Percentiles rank a stretch among this genome's conserved stretches.
These are phyloP conservation scores for Exidia glandulosa DNA, from an alignment of 768 basidiomycete species.

Conservation along the genomic window DNA sequence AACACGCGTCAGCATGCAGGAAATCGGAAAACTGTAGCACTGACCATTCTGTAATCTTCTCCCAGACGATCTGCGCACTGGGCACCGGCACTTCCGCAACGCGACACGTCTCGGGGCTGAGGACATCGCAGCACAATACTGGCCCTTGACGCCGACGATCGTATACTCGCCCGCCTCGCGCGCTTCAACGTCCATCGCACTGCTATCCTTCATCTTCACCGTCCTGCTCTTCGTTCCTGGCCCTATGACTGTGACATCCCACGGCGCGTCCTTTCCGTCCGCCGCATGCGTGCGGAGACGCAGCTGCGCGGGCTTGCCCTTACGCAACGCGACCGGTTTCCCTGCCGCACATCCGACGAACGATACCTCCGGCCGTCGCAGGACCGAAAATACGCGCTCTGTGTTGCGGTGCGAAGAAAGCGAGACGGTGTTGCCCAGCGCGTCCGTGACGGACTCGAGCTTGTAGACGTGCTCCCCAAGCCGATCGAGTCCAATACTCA, in stretches of 20 bases:
- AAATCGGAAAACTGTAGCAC: slow-evolving; percentile 8
- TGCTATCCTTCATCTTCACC: no score
- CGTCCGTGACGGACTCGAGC: slow-evolving; percentile 72
- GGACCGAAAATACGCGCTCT: slow-evolving; percentile 53
- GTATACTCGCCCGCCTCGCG: slow-evolving; percentile 69
- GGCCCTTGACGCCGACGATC: slow-evolving; percentile 56
- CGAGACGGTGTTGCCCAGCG: slow-evolving; percentile 62
- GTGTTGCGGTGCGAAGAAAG: slow-evolving; percentile 9
- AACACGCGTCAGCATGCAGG: neutral
- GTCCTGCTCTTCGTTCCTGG: slow-evolving; percentile 36
- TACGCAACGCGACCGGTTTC: slow-evolving; percentile 55
- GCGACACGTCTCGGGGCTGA: slow-evolving; percentile 70
- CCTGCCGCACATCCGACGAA: slow-evolving; percentile 70
- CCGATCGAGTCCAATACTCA: slow-evolving; percentile 49
- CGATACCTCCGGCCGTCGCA: slow-evolving; percentile 58
- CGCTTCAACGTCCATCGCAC: slow-evolving; percentile 44
- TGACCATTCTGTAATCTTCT: slow-evolving; percentile 84
- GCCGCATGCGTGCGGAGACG: slow-evolving; percentile 40
- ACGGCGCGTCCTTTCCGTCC: slow-evolving; percentile 55
- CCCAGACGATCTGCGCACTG: slow-evolving; percentile 79
- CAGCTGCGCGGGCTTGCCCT: slow-evolving; percentile 53
- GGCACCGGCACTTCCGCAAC: slow-evolving; percentile 70
- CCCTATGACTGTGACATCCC: slow-evolving; percentile 35
- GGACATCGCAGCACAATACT: slow-evolving; percentile 75
- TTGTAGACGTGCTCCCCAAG: slow-evolving; percentile 62